Conservation (phyloP, 768 basidiomycete species). For the Vararia minispora region DNA sequence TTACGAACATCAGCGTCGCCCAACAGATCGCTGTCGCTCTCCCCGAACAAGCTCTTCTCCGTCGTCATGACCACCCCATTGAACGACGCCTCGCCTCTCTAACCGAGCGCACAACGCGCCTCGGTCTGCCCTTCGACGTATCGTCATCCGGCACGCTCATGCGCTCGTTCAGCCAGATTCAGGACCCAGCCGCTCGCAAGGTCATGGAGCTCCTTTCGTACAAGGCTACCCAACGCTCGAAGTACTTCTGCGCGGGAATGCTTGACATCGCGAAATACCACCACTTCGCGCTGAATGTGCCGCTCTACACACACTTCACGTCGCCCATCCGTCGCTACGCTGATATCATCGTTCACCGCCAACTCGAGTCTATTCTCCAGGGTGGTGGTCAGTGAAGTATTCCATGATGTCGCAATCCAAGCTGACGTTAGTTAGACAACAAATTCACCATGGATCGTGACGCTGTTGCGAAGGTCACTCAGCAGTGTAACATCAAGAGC, state of each 20-base stretch:
- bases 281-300: constrained; percentile 84
- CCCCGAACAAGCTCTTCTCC: constrained; percentile 93
- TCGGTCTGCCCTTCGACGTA: constrained; percentile 75
- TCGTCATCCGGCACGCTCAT: constrained; percentile 74
- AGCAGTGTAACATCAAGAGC: constrained; percentile 97
- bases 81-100: constrained; percentile 86
- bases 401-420: constrained; percentile 7
- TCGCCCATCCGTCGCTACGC: constrained; percentile 91
- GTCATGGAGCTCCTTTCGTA: constrained; percentile 76
- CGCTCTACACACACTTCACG: constrained; percentile 90
- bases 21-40: constrained; percentile 89
- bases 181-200: constrained; percentile 60
- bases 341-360: constrained; percentile 92
- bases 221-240: constrained; percentile 91
- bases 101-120: constrained; percentile 65
- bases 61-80: constrained; percentile 87
- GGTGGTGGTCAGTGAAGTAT: constrained; percentile 39
- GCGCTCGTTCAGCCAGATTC: constrained; percentile 68
- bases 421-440: constrained; percentile 38
- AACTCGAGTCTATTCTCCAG: constrained; percentile 82
- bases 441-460: constrained; percentile 98
- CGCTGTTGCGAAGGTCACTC: constrained; percentile 93
- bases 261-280: constrained; percentile 96
- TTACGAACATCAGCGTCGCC: constrained; percentile 83
- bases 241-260: constrained; percentile 99